Conservation (phyloP, 2,329 filamentous ascomycete genomes). For the Aspergillus intermedius region DNA sequence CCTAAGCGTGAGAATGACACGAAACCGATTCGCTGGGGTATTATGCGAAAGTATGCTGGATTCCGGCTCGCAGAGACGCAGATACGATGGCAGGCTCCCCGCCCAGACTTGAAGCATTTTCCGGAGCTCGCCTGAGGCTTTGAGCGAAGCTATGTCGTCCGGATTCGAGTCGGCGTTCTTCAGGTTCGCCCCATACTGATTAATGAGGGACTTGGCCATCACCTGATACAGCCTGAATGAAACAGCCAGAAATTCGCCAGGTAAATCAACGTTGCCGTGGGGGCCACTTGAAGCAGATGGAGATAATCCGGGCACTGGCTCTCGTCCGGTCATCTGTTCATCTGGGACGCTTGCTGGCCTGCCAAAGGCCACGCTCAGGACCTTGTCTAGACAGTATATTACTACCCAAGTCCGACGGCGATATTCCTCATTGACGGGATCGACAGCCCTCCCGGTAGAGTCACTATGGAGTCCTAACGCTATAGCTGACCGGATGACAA, state of each 20-base stretch:
- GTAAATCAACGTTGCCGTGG: not conserved
- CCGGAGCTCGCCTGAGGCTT: not conserved
- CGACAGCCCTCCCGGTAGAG: not conserved
- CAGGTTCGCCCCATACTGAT: not conserved
- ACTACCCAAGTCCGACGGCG: not conserved
- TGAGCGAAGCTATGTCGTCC: not conserved
- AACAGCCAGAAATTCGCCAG: not conserved
- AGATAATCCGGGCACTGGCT: not conserved
- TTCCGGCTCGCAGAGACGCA: not conserved
- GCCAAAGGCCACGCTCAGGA: not conserved
- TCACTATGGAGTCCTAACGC: not conserved
- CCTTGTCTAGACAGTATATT: not conserved
- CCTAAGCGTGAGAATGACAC: not conserved
- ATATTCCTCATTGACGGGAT: not conserved
- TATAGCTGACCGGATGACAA: not conserved
- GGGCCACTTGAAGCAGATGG: not conserved
- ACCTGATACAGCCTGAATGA: not conserved
- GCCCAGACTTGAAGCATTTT: not conserved
- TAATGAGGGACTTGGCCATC: not conserved
- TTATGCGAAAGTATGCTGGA: not conserved
- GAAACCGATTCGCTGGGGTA: not conserved
- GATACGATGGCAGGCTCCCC: not conserved
- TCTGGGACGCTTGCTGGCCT: not conserved
- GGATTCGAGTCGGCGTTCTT: not conserved
- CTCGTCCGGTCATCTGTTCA: not conserved